Conservation (phyloP, 805 yeast species). For the Myxozyma neglecta region DNA sequence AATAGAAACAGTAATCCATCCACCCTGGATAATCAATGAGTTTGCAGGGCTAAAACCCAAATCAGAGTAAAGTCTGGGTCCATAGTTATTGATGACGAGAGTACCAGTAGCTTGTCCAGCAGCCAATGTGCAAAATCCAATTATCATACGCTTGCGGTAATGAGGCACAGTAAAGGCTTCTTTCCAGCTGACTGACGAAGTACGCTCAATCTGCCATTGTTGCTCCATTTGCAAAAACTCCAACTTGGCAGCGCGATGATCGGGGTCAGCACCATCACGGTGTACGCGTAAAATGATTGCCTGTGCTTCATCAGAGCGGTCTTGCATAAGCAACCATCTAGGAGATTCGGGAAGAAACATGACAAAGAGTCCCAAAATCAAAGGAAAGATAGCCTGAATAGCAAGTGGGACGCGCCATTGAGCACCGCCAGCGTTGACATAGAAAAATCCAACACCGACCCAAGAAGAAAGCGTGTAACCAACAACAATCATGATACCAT, state of each 20-base stretch:
- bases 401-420: conserved; percentile 76
- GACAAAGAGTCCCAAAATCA: neutral
- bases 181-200: conserved; percentile 10
- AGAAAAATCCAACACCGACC: conserved; percentile 45
- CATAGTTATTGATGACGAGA: conserved; percentile 70
- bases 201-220: conserved; percentile 12
- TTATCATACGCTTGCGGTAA: conserved; percentile 33
- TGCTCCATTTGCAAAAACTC: conserved; percentile 20
- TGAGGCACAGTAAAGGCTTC: conserved; percentile 7
- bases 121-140: conserved; percentile 42
- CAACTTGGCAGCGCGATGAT: conserved; percentile 5
- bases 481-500: conserved; percentile 59
- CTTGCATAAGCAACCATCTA: conserved; percentile 62
- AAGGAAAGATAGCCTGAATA: conserved; percentile 47
- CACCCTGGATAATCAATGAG: conserved; percentile 10
- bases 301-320: conserved; percentile 54
- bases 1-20: conserved; percentile 8
- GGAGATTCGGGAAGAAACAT: conserved; percentile 49
- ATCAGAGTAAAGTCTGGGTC: conserved; percentile 35
- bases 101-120: conserved; percentile 74
- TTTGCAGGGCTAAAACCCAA: conserved; percentile 10
- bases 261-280: neutral
- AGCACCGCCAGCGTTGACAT: conserved; percentile 11
- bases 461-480: conserved; percentile 61
- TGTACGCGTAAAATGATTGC: conserved; percentile 4